Evolutionary conservation across 768 basidiomycete species (phyloP).

Genomic region (Mycena belliarum): DNA sequence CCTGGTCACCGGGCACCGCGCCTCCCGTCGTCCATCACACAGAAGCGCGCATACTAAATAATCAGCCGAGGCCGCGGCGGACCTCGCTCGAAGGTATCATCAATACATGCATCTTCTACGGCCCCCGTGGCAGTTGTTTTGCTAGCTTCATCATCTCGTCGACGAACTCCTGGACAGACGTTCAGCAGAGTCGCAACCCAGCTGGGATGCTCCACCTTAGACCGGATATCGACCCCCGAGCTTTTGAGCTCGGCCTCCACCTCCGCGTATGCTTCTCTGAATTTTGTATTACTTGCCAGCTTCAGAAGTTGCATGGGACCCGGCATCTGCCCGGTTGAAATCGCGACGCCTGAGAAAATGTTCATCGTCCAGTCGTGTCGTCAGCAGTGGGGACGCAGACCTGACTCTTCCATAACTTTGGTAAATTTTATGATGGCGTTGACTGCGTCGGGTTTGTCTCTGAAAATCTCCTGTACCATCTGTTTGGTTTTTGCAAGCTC

Average conservation of each 20-base stretch:
- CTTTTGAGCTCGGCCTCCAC: conserved; percentile 54
- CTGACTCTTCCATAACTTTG: conserved; percentile 16
- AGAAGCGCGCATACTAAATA: not conserved
- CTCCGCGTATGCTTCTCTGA: conserved; percentile 46
- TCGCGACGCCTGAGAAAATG: conserved; percentile 10
- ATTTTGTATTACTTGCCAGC: conserved; percentile 53
- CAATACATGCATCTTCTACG: not conserved
- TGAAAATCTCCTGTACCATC: conserved; percentile 4
- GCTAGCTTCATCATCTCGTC: conserved; percentile 26
- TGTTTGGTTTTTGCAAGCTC: conserved; percentile 7
- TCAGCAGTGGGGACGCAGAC: not conserved
- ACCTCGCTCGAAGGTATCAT: not conserved
- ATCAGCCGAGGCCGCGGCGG: not conserved
- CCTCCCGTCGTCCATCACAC: not conserved
- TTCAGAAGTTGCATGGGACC: conserved; percentile 50
- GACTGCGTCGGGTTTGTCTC: conserved; percentile 18
- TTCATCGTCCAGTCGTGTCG: not conserved
- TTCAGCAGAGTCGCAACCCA: not conserved
- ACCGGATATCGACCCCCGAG: conserved; percentile 59
- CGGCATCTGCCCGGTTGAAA: conserved; percentile 19
- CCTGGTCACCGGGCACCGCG: not conserved
- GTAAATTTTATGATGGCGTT: conserved; percentile 11
- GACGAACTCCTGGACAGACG: not conserved
- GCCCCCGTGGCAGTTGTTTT: conserved; percentile 19
- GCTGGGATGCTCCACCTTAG: conserved; percentile 42